Percentiles rank a stretch among this genome's conserved stretches.
phyloP scores from a whole-genome alignment of 163 green algal genomes.

The Chloromonas sp. region DNA sequence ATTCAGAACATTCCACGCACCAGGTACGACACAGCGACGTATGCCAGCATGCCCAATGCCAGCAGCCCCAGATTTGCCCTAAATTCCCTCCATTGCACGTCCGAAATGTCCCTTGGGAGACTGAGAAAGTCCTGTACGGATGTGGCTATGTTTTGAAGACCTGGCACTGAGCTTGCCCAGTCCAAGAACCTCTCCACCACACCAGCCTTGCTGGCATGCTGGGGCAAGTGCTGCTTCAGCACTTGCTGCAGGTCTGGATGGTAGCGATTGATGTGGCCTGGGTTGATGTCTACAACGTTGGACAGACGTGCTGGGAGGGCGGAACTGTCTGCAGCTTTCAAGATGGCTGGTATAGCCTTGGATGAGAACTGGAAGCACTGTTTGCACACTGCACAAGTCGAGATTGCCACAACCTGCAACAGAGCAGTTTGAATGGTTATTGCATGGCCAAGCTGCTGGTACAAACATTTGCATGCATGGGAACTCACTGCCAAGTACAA shows the following conservation, averaged over 20 bases:
- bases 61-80: conserved; percentile 33
- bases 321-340: background rate
- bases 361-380: too few species aligned
- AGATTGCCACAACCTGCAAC: too few species aligned
- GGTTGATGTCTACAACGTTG: background rate
- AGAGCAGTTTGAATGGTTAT: too few species aligned
- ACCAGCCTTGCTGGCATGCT: background rate
- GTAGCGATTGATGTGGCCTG: background rate
- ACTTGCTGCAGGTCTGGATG: background rate
- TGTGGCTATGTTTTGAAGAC: background rate
- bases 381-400: too few species aligned
- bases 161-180: background rate
- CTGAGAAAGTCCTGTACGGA: background rate
- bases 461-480: too few species aligned
- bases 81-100: conserved; percentile 77
- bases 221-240: background rate
- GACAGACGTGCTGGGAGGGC: background rate
- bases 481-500: too few species aligned
- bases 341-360: too few species aligned
- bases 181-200: background rate
- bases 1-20: conserved; percentile 1
- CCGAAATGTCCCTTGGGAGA: conserved; percentile 62
- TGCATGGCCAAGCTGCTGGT: too few species aligned
- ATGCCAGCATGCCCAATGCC: conserved; percentile 29
- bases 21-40: conserved; percentile 19